phyloP scores from a whole-genome alignment of 2,329 filamentous ascomycete species.

The Pseudodiploospora longispora region DNA sequence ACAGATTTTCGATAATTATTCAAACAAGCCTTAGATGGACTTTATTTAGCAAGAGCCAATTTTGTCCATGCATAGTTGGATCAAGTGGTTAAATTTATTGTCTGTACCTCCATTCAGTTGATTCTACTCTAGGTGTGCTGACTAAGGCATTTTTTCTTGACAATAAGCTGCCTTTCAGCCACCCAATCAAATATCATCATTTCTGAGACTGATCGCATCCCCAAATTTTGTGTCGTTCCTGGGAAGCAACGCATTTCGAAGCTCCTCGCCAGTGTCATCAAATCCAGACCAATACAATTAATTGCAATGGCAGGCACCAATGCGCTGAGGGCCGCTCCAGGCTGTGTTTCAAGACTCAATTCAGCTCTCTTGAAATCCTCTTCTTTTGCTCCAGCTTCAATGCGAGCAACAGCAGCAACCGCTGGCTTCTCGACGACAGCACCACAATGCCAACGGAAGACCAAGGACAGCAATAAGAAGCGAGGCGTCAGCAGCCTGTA shows the following conservation, averaged over 20 bases:
- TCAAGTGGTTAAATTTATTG: too few species aligned
- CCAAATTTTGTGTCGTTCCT: neutral
- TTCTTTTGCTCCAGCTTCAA: conserved; percentile 5
- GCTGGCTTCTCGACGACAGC: conserved; percentile 47
- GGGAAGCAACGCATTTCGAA: conserved; percentile 1
- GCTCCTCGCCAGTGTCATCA: conserved; percentile 1
- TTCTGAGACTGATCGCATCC: conserved; percentile 1
- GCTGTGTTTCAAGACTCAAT: conserved; percentile 13
- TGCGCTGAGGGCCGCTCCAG: conserved; percentile 19
- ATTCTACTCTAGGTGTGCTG: too few species aligned
- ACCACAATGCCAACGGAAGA: conserved; percentile 39
- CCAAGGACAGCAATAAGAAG: conserved; percentile 66
- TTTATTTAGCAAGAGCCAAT: too few species aligned
- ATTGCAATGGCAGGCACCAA: conserved; percentile 22
- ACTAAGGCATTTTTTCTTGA: too few species aligned
- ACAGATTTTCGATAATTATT: too few species aligned
- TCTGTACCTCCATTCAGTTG: too few species aligned
- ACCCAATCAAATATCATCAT: neutral
- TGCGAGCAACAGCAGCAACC: conserved; percentile 11
- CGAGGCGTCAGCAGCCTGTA: conserved; percentile 78
- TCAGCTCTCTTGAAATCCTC: conserved; percentile 2
- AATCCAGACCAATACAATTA: neutral
- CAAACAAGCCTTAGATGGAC: too few species aligned
- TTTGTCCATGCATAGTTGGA: too few species aligned
- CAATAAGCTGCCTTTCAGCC: neutral